Conservation (phyloP, 139 green algal species). For the Coccomyxa sp. region DNA sequence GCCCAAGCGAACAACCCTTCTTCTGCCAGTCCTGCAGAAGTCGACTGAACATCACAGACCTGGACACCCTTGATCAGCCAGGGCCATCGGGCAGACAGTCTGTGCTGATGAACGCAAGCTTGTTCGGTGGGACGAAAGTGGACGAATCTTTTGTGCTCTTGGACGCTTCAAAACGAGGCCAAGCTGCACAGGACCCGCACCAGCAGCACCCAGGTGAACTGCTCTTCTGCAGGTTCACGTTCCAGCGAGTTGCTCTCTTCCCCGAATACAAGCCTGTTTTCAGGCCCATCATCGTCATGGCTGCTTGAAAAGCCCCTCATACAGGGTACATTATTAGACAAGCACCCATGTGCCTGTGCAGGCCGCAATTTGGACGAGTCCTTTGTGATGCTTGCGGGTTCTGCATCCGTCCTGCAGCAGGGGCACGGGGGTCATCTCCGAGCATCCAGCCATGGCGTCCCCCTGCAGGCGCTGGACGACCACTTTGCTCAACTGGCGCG, state of each 20-base stretch:
- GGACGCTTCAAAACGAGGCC: conserved; percentile 18
- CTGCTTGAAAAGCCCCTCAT: neutral
- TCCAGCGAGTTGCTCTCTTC: neutral
- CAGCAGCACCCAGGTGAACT: neutral
- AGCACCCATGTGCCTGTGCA: neutral
- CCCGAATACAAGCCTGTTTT: neutral
- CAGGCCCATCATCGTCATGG: neutral
- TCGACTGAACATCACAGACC: conserved; percentile 8
- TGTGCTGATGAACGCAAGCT: neutral
- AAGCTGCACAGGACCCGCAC: neutral
- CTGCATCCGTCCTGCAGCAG: conserved; percentile 16
- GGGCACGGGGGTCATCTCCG: neutral
- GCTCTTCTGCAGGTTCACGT: neutral
- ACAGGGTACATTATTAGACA: neutral
- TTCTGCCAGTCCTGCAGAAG: conserved; percentile 16
- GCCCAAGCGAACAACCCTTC: neutral
- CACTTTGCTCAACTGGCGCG: conserved; percentile 49
- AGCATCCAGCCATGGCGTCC: conserved; percentile 25
- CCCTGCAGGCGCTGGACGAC: conserved; percentile 31
- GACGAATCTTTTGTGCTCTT: conserved; percentile 74
- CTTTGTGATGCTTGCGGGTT: conserved; percentile 52
- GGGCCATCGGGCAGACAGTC: neutral
- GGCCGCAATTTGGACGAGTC: conserved; percentile 61
- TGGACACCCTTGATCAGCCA: conserved; percentile 1
- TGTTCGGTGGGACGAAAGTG: conserved; percentile 7